These are phyloP conservation scores for Neocallimastix lanati DNA, from an alignment of 192 early-diverging fungal species.

Conservation along the genomic window DNA sequence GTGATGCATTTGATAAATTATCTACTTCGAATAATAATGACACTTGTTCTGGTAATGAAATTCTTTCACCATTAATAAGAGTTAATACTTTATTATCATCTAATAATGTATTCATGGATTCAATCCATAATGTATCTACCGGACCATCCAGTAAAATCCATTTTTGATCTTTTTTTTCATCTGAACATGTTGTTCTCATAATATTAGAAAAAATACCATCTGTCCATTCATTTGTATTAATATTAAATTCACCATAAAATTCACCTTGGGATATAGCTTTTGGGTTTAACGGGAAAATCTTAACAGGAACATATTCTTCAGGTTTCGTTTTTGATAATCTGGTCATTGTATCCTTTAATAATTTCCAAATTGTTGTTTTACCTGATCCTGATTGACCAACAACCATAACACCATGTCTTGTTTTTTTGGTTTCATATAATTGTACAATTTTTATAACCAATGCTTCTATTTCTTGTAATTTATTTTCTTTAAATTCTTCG, in stretches of 20 bases:
- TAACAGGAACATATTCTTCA: conserved; percentile 10
- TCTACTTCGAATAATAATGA: conserved; percentile 44
- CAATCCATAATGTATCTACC: conserved; percentile 39
- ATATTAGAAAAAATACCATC: conserved; percentile 33
- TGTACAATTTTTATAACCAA: conserved; percentile 32
- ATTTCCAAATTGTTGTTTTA: conserved; percentile 23
- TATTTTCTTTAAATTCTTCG: conserved; percentile 24
- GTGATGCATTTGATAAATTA: conserved; percentile 36
- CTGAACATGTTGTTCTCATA: conserved; percentile 29
- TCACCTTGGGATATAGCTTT: conserved; percentile 27
- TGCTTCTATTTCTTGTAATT: conserved; percentile 18
- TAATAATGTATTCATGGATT: conserved; percentile 36
- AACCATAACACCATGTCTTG: conserved; percentile 38
- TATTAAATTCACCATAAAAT: conserved; percentile 33
- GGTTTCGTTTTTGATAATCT: conserved; percentile 23
- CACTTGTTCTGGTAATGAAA: conserved; percentile 34
- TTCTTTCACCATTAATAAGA: conserved; percentile 42
- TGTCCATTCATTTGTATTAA: conserved; percentile 40
- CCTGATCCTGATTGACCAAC: conserved; percentile 37
- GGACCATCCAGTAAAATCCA: conserved; percentile 43
- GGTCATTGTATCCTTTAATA: conserved; percentile 8
- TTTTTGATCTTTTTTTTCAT: conserved; percentile 19
- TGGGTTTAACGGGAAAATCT: conserved; percentile 21
- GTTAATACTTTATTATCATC: conserved; percentile 38
- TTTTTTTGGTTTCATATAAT: conserved; percentile 31